These are phyloP conservation scores for Huntiella omanensis DNA, from an alignment of 2,329 filamentous ascomycete species.

Conservation along the genomic window DNA sequence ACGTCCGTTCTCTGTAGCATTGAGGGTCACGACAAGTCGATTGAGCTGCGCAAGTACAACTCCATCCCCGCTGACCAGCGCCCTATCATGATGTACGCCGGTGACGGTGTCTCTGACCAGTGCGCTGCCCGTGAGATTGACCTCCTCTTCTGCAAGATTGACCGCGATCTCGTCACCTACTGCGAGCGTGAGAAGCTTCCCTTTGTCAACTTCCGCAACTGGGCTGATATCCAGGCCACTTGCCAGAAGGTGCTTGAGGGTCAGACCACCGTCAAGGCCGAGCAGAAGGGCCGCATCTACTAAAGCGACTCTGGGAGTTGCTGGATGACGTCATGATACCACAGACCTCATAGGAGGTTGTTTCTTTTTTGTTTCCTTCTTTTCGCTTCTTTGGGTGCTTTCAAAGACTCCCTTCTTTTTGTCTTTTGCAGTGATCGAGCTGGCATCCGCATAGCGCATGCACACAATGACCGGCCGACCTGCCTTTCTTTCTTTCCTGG, in stretches of 20 bases:
- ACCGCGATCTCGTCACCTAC: constrained; percentile 62
- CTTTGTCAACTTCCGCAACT: constrained; percentile 75
- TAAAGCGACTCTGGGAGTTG: neutral
- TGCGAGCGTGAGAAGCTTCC: constrained; percentile 71
- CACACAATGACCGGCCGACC: constrained; percentile 5
- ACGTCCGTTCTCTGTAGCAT: constrained; percentile 27
- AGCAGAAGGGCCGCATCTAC: constrained; percentile 31
- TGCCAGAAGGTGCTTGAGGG: constrained; percentile 63
- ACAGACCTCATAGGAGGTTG: neutral
- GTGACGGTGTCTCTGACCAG: constrained; percentile 83
- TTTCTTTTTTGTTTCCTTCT: neutral
- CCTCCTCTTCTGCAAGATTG: constrained; percentile 81
- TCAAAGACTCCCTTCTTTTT: constrained; percentile 4
- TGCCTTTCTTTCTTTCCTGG: constrained; percentile 2
- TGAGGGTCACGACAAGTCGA: constrained; percentile 93
- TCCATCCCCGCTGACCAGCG: constrained; percentile 45
- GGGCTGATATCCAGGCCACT: constrained; percentile 56
- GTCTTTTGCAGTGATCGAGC: neutral
- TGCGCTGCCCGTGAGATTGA: constrained; percentile 87
- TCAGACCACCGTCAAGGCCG: constrained; percentile 49
- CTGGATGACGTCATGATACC: neutral
- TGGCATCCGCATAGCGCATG: constrained; percentile 11
- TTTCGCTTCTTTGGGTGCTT: constrained; percentile 4
- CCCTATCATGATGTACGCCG: constrained; percentile 82
- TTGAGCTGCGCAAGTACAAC: constrained; percentile 77